Evolutionary conservation across 305 asterid species (phyloP).

Genomic region (Salvia sclarea): DNA sequence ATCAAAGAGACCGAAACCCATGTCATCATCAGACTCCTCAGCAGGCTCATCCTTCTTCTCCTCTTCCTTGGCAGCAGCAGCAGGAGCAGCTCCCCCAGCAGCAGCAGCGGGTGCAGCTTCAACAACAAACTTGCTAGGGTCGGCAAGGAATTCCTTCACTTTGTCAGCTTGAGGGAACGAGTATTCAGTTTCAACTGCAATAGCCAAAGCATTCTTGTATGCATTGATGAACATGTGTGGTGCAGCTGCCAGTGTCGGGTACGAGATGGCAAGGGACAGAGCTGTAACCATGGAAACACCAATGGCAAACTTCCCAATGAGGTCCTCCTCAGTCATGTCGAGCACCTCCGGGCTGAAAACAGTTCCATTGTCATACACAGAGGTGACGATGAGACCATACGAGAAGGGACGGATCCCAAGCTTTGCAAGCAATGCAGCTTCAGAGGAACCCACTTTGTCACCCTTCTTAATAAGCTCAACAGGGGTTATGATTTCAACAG

Average conservation of each 20-base stretch:
- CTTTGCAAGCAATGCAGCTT: constrained; percentile 83
- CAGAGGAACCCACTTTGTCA: constrained; percentile 91
- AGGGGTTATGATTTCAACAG: constrained; percentile 93
- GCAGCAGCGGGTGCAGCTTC: constrained; percentile 56
- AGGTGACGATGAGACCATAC: constrained; percentile 64
- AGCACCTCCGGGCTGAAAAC: constrained; percentile 91
- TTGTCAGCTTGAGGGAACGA: constrained; percentile 90
- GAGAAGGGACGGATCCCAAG: constrained; percentile 95
- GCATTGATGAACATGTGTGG: constrained; percentile 85
- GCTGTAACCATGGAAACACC: constrained; percentile 82
- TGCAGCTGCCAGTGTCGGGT: constrained; percentile 83
- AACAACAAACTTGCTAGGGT: constrained; percentile 79
- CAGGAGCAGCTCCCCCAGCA: constrained; percentile 43
- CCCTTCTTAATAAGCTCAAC: constrained; percentile 96
- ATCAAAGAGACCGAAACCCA: constrained; percentile 74
- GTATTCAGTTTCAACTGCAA: constrained; percentile 73
- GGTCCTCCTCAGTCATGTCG: constrained; percentile 76
- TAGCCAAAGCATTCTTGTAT: constrained; percentile 73
- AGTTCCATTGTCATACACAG: constrained; percentile 81
- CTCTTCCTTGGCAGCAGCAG: constrained; percentile 58
- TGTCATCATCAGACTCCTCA: constrained; percentile 72
- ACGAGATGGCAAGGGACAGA: constrained; percentile 65
- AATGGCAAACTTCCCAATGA: constrained; percentile 60
- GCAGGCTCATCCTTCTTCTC: constrained; percentile 72
- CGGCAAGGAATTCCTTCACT: constrained; percentile 83